Conservation (phyloP, 495 filamentous ascomycete species). For the Talaromyces ruber region DNA sequence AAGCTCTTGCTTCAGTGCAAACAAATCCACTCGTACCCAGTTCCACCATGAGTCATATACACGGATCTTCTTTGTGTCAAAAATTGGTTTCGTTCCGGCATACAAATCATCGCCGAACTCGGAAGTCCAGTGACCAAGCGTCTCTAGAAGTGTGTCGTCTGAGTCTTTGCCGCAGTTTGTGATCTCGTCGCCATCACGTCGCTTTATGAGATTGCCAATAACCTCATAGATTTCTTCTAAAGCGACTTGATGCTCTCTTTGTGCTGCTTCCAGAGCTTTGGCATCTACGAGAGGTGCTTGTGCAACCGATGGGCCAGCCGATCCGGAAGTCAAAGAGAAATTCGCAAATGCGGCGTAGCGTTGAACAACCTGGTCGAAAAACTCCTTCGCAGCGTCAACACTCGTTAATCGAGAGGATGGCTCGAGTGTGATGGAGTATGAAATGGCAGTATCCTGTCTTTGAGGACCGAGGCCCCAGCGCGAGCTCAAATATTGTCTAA, state of each 20-base stretch:
- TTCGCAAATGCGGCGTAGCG: conserved; percentile 83
- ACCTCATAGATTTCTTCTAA: conserved; percentile 93
- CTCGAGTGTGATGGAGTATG: conserved; percentile 87
- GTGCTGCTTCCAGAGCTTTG: conserved; percentile 89
- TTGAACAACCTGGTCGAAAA: conserved; percentile 72
- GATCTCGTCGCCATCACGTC: conserved; percentile 90
- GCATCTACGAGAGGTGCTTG: conserved; percentile 98
- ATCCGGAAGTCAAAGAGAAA: conserved; percentile 73
- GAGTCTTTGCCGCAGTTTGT: conserved; percentile 74
- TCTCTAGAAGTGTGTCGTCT: conserved; percentile 74
- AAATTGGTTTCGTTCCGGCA: conserved; percentile 83
- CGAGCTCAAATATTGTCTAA: conserved; percentile 87
- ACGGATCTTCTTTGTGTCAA: conserved; percentile 33
- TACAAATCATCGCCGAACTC: conserved; percentile 97
- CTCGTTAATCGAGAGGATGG: conserved; percentile 78
- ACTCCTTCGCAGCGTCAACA: conserved; percentile 83
- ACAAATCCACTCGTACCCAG: not conserved
- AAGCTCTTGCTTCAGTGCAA: not conserved
- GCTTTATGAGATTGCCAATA: conserved; percentile 92
- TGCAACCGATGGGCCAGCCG: conserved; percentile 57
- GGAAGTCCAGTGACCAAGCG: conserved; percentile 86
- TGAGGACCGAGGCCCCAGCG: conserved; percentile 83
- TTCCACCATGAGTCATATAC: not conserved
- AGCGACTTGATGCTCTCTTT: conserved; percentile 83
- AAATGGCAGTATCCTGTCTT: conserved; percentile 81